Base-by-base conservation (phyloP, 2,329 filamentous ascomycete species). In the Aureobasidium pullulans region DNA sequence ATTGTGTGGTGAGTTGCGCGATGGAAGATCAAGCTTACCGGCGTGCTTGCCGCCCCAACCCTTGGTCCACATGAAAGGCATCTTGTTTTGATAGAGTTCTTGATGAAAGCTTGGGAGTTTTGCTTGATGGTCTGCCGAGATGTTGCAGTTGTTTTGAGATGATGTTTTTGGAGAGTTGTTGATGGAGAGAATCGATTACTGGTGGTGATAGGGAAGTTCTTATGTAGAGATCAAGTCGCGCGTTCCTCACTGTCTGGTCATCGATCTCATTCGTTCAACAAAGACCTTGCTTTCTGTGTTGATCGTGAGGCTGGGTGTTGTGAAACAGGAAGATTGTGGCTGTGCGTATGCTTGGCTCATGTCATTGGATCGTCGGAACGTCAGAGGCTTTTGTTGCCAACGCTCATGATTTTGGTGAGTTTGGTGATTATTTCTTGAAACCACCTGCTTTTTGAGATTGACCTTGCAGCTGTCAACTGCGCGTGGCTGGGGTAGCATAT, bases 11-110 rank as follows among this genome's bases (percentile, higher is more conserved):
- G 23, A 7, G 8, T 6, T 40, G 6, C 6, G 0, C 13, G 16
- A 16, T 7, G 8, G 44, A 15, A 47, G 6, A 13, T n/a, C n/a
- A 31, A 37, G 67, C 73, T 63, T 69, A 75, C 75, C 75, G 60
- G 65, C 74, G 63, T 73, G 75, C 56, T 67, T 71, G 61, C 75
- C 75, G 56, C 76, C 76, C 49, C 64, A 77, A 61, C 71, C 68
- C 66, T 78, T 77, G 49, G 74, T 76, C 74, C 75, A 77, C 71
- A 78, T 74, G 63, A 77, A 69, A 71, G 70, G 70, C 76, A 77
- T 78, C 1, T 42, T 57, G 28, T 62, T 62, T 36, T 54, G 50
- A 44, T 36, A 28, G 15, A 32, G 13, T 39, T 59, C n/a, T 28
- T 36, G 29, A 7, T 32, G 2, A 29, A 49, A 40, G 36, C 6